Evolutionary conservation across 1,139 yeast genomes (phyloP), one percentile per base, ranked within the genome.

Genomic region (Sugiyamaella japonica): DNA sequence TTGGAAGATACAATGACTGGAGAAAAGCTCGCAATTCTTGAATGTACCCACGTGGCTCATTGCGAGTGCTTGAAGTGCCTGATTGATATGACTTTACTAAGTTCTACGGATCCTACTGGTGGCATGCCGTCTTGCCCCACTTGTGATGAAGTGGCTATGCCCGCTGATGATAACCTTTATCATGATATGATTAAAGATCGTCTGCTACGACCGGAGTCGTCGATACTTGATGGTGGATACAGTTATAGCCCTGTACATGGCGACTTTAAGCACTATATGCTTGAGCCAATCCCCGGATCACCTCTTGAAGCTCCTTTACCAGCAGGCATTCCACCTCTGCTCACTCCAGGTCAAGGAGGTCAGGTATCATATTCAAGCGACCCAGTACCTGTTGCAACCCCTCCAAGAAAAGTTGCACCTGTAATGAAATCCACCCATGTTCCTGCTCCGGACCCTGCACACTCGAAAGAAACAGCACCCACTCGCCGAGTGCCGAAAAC

Each of bases 91-190:
- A 23, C 34, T 38, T 20, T 25, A 12, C n/a, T 54, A 4, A 48
- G 54, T 9, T 55, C 57, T 12, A 44, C 49, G 13, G 48, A 58
- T 13, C 50, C 43, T 12, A 50, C 51, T 7, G 36, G 54, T 2
- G 61, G 60, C 1, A 52, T 66, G 55, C 69, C 69, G 1, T 53
- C 44, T 15, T 66, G 69, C 47, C 62, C 68, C 1, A 63, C 63
- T 2, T 66, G 69, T 48, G 66, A 63, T 38, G 59, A 55, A 9
- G 47, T 58, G 5, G 66, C 66, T 3, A 55, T 53, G 20, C 69
- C 69, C 3, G 45, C 50, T 16, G 64, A 63, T 45, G 23, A 45
- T 3, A 37, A 56, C 2, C 48, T 64, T 8, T 55, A 57, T 37
- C 59, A 61, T 25, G 68, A 65, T n/a, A 44, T 65, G 23, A 54